phyloP scores from a whole-genome alignment of 192 early-diverging fungal genomes.

The Podila epicladia region DNA sequence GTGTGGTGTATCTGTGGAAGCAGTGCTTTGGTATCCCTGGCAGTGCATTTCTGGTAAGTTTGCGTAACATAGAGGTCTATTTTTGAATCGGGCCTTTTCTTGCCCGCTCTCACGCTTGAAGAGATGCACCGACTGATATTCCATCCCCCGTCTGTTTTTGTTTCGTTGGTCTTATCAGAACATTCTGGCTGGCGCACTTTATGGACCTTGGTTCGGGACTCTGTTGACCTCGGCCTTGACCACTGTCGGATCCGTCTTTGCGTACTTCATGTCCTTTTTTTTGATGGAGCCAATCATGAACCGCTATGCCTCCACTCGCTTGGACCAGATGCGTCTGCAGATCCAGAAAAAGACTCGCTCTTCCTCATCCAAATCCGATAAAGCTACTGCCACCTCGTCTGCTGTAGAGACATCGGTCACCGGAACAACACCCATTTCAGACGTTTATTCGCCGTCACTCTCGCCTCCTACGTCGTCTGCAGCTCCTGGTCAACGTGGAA shows the following conservation, averaged over 20 bases:
- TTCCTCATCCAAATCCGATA: conserved; percentile 3
- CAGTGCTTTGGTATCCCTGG: conserved; percentile 68
- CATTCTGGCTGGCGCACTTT: conserved; percentile 52
- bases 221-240: conserved; percentile 50
- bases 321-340: conserved; percentile 45
- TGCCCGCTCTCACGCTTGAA: background rate
- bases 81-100: conserved; percentile 1
- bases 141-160: background rate
- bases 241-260: conserved; percentile 42
- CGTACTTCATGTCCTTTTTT: conserved; percentile 54
- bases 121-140: background rate
- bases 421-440: background rate
- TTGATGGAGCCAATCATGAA: conserved; percentile 49
- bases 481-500: background rate
- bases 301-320: conserved; percentile 40
- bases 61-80: background rate
- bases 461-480: background rate
- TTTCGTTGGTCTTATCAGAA: conserved; percentile 28
- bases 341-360: conserved; percentile 44
- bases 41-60: conserved; percentile 59
- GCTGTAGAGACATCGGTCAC: conserved; percentile 20
- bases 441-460: background rate
- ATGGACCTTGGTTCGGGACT: conserved; percentile 51
- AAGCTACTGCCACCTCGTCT: conserved; percentile 13
- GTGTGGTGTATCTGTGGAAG: conserved; percentile 63